These are phyloP conservation scores for Hygrophoropsis aurantiaca DNA, from an alignment of 768 basidiomycete species.

Conservation along the genomic window DNA sequence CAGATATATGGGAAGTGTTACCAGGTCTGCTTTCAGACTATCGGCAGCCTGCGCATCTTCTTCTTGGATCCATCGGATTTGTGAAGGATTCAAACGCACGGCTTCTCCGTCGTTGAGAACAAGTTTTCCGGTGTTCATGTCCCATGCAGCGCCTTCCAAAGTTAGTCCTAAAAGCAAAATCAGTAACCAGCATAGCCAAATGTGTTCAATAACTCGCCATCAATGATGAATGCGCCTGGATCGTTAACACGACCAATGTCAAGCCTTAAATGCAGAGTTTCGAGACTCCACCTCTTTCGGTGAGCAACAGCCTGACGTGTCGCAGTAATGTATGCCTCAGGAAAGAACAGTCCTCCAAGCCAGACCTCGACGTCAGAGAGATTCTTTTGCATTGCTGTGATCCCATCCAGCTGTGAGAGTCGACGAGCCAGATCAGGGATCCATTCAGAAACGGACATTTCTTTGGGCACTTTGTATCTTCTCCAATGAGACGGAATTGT, in stretches of 20 bases:
- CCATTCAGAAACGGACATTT: constrained; percentile 84
- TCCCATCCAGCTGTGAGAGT: constrained; percentile 76
- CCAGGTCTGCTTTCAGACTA: constrained; percentile 38
- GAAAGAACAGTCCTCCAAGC: constrained; percentile 95
- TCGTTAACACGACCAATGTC: constrained; percentile 82
- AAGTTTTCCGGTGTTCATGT: constrained; percentile 51
- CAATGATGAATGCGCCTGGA: constrained; percentile 79
- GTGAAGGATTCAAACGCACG: constrained; percentile 77
- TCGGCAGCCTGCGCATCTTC: constrained; percentile 36
- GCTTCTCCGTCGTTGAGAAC: constrained; percentile 83
- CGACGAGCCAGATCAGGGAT: constrained; percentile 80
- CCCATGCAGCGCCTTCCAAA: constrained; percentile 85
- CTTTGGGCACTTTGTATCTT: constrained; percentile 82
- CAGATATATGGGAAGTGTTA: constrained; percentile 90
- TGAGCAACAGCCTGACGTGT: constrained; percentile 96
- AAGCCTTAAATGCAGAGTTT: constrained; percentile 77
- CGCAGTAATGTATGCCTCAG: constrained; percentile 94
- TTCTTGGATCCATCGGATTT: constrained; percentile 82
- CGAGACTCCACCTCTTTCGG: constrained; percentile 87
- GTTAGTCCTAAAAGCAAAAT: constrained; percentile 60
- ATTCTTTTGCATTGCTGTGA: constrained; percentile 53
- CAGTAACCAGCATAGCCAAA: constrained; percentile 7
- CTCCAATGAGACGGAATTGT: constrained; percentile 89
- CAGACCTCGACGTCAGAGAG: constrained; percentile 77
- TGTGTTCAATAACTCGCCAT: constrained; percentile 57